Evolutionary conservation across 2,329 filamentous ascomycete species (phyloP), one percentile per base, ranked within the genome.

Genomic region (Curvularia verruculosa): DNA sequence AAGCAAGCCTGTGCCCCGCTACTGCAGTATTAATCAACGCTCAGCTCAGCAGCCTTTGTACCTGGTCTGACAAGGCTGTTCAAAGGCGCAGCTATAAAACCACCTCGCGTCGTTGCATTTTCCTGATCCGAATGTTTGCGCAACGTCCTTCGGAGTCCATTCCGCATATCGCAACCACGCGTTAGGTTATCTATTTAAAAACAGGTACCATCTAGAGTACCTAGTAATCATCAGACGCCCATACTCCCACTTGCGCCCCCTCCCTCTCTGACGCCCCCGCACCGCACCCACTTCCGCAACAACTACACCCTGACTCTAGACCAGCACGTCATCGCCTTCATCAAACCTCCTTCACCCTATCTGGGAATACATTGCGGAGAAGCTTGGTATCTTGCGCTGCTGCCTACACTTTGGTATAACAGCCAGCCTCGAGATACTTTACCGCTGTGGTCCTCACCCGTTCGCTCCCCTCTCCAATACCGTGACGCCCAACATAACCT

Each of bases 1-100:
- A 56, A 29, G 6, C 26, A 29, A 18, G 24, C 18, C 40, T 56
- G 39, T 58, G 52, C 58, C 60, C 60, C 50, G 37, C 52, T 46
- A 51, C 52, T 23, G 37, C 28, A 51, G 21, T 28, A 45, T 43
- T 13, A 43, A 59, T 39, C 18, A 44, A 59, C n/a, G 34, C 31
- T 53, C 46, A 59, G 45, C 56, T 52, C 59, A 48, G 40, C 59
- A 48, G 40, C 56, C 50, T 39, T 46, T 50, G 40, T n/a, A 28
- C 34, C 5, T 28, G 13, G 34, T 37, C 23, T 40, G 10, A 31
- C 37, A 31, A 21, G 12, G 28, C 21, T 44, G 26, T 24, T 43
- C 15, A n/a, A n/a, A n/a, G n/a, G n/a, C 15, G 34, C 13, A n/a
- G 34, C 34, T 36, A n/a, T 36, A 36, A 36, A 18, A 36, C 18